Percentiles rank a stretch among this genome's conserved stretches.
Evolutionary conservation across 139 green algal genomes (phyloP).

Genomic region (Desmodesmus armatus): DNA sequence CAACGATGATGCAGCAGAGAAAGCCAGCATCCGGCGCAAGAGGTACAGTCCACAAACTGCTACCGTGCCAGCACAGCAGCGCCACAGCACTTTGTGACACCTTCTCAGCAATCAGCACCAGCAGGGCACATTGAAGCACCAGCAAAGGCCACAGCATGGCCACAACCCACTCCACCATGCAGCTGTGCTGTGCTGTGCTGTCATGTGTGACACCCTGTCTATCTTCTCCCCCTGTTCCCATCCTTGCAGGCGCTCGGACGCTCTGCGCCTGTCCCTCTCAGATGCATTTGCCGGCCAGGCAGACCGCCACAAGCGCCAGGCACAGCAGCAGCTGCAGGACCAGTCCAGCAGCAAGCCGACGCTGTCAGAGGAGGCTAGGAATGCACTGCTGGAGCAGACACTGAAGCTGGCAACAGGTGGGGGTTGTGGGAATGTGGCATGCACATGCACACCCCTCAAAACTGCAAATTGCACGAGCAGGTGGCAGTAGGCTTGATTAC

Average conservation of each 20-base stretch:
- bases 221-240: background rate
- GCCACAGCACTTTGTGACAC: too few species aligned
- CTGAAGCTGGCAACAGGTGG: conserved; percentile 91
- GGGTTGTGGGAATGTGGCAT: too few species aligned
- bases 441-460: too few species aligned
- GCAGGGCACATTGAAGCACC: too few species aligned
- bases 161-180: background rate
- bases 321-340: background rate
- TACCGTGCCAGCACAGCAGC: background rate
- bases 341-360: background rate
- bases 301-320: background rate
- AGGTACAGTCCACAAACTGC: too few species aligned
- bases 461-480: too few species aligned
- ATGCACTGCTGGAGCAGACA: conserved; percentile 75
- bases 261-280: conserved; percentile 37
- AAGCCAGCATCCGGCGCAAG: background rate
- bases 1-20: conserved; percentile 45
- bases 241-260: conserved; percentile 25
- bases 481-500: too few species aligned
- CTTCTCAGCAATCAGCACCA: too few species aligned
- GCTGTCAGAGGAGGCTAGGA: conserved; percentile 18
- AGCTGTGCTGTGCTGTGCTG: background rate
- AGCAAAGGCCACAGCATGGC: too few species aligned
- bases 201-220: background rate
- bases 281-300: conserved; percentile 19